phyloP scores from a whole-genome alignment of 345 rosid genomes.

The Hibiscus tridactylites region DNA sequence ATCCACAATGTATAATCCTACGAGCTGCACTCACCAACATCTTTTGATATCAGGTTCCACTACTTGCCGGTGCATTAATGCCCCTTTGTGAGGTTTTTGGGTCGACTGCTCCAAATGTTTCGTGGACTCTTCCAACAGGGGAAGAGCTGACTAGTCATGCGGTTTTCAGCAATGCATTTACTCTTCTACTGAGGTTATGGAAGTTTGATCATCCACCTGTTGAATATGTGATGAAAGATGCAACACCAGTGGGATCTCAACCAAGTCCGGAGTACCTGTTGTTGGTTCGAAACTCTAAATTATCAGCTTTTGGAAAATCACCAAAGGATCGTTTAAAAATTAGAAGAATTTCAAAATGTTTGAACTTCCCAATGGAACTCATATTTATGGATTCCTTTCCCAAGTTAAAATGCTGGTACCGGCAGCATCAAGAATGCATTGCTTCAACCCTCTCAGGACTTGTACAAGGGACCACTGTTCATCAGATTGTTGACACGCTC shows the following conservation, averaged over 20 bases:
- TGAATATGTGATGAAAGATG: constrained; percentile 69
- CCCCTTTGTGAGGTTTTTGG: constrained; percentile 96
- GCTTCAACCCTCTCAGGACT: constrained; percentile 75
- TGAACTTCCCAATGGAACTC: constrained; percentile 39
- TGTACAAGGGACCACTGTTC: constrained; percentile 66
- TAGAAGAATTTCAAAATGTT: constrained; percentile 42
- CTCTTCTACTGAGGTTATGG: constrained; percentile 79
- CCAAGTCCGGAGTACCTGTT: constrained; percentile 72
- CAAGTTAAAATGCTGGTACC: constrained; percentile 68
- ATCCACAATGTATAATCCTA: neutral
- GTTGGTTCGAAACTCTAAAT: constrained; percentile 65
- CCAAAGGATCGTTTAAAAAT: constrained; percentile 45
- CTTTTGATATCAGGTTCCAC: constrained; percentile 43
- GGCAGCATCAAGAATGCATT: constrained; percentile 80
- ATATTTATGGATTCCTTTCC: constrained; percentile 86
- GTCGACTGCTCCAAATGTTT: constrained; percentile 44
- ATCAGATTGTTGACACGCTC: constrained; percentile 77
- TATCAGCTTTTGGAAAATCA: constrained; percentile 55
- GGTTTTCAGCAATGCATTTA: constrained; percentile 86
- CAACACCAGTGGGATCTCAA: constrained; percentile 53
- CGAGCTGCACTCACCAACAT: neutral
- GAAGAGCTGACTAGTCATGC: constrained; percentile 69
- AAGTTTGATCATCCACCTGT: constrained; percentile 78
- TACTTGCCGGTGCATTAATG: constrained; percentile 80
- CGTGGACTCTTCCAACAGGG: constrained; percentile 68